Evolutionary conservation across 352 stramenopile genomes (phyloP).

Genomic region (Globisporangium cystogenes): DNA sequence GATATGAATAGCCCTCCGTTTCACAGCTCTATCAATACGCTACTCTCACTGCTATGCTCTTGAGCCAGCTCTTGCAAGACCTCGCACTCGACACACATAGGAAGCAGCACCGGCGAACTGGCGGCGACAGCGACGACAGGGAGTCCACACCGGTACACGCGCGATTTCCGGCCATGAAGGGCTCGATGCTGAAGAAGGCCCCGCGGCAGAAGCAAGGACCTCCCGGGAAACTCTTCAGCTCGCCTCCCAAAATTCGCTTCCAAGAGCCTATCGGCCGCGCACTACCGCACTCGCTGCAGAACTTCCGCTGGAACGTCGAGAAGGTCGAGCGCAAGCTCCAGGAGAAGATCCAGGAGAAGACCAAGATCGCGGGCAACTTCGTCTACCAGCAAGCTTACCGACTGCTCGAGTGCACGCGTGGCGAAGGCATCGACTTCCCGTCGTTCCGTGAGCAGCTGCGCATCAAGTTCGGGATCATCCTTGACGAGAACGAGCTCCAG

Average conservation of each 20-base stretch:
- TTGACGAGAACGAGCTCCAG: slow-evolving; percentile 64
- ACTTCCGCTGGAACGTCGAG: slow-evolving; percentile 72
- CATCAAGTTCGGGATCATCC: slow-evolving; percentile 75
- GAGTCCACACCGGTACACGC: too few species aligned
- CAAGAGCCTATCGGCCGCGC: slow-evolving; percentile 53
- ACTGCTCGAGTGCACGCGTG: slow-evolving; percentile 64
- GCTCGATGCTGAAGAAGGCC: slow-evolving; percentile 30
- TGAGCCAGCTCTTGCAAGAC: too few species aligned
- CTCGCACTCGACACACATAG: too few species aligned
- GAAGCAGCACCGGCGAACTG: too few species aligned
- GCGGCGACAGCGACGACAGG: too few species aligned
- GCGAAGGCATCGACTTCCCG: slow-evolving; percentile 70
- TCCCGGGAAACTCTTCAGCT: slow-evolving; percentile 26
- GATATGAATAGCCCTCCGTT: too few species aligned
- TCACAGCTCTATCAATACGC: too few species aligned
- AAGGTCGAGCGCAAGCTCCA: slow-evolving; percentile 81
- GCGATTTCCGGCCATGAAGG: slow-evolving; percentile 21
- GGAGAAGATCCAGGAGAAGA: slow-evolving; percentile 85
- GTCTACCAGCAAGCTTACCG: slow-evolving; percentile 85
- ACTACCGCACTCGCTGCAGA: slow-evolving; percentile 55
- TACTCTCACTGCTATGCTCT: too few species aligned
- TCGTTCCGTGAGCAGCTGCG: slow-evolving; percentile 73
- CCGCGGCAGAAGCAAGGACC: slow-evolving; percentile 5
- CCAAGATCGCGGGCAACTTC: slow-evolving; percentile 78
- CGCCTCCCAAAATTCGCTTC: slow-evolving; percentile 53